A percentile compares a stretch with the other conserved stretches of the same genome.
phyloP scores from a whole-genome alignment of 116 monocot species.

The Dioscorea cayenensis region DNA sequence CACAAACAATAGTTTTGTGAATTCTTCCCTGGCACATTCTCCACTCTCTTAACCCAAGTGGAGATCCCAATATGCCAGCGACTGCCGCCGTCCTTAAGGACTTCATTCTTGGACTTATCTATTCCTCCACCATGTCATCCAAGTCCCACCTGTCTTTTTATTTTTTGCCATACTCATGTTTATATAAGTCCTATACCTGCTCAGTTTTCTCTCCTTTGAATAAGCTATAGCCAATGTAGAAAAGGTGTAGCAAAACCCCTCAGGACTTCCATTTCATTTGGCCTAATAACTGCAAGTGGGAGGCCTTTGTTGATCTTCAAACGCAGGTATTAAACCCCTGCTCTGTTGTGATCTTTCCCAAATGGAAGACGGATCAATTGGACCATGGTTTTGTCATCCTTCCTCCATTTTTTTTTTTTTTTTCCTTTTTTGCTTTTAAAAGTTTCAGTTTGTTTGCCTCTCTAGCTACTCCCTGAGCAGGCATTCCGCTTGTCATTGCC shows the following conservation, averaged over 20 bases:
- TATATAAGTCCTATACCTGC: constrained; percentile 1
- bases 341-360: not conserved
- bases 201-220: not conserved
- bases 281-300: not conserved
- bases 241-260: not conserved
- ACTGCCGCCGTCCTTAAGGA: too few species aligned
- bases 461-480: not conserved
- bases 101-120: not conserved
- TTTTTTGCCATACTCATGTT: not conserved
- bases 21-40: not conserved
- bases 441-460: too few species aligned
- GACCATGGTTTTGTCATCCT: not conserved
- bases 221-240: constrained; percentile 14
- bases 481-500: not conserved
- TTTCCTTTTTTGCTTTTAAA: not conserved
- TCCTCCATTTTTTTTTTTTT: not conserved
- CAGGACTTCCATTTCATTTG: not conserved
- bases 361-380: not conserved
- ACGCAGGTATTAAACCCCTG: not conserved
- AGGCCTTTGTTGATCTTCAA: not conserved
- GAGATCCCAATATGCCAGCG: not conserved
- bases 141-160: not conserved
- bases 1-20: not conserved
- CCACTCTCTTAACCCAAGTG: not conserved
- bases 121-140: not conserved